Percentiles rank a stretch among this genome's conserved stretches.
These are phyloP conservation scores for Ochetophila trinervis DNA, from an alignment of 306 rosid species.

Conservation along the genomic window DNA sequence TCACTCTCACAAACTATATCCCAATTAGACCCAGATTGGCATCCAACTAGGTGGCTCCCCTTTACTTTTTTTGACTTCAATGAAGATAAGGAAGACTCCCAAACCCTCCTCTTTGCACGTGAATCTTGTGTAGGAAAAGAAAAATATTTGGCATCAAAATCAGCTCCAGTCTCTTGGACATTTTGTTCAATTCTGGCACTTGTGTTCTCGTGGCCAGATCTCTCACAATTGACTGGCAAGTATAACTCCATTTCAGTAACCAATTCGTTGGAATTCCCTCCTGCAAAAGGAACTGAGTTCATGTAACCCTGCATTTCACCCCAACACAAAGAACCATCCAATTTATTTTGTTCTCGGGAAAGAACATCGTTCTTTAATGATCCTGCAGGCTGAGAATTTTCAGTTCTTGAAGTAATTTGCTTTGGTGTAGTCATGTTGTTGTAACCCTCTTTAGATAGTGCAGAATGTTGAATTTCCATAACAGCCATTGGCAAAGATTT, in stretches of 20 bases:
- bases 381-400: slow-evolving; percentile 28
- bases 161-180: slow-evolving; percentile 21
- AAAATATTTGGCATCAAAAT: slow-evolving; percentile 34
- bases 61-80: slow-evolving; percentile 86
- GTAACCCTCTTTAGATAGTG: slow-evolving; percentile 22
- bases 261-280: slow-evolving; percentile 25
- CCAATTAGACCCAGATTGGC: slow-evolving; percentile 37
- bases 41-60: slow-evolving; percentile 60
- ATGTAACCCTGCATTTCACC: slow-evolving; percentile 27
- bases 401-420: slow-evolving; percentile 18
- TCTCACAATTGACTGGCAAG: too few species aligned
- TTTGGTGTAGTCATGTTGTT: slow-evolving; percentile 30
- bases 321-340: slow-evolving; percentile 34
- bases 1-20: slow-evolving; percentile 37
- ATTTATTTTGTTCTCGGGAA: slow-evolving; percentile 29
- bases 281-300: slow-evolving; percentile 29
- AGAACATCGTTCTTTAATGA: slow-evolving; percentile 29
- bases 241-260: slow-evolving; percentile 28
- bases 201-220: too few species aligned
- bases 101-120: slow-evolving; percentile 58
- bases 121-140: slow-evolving; percentile 43
- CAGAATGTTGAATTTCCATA: slow-evolving; percentile 31
- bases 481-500: slow-evolving; percentile 27
- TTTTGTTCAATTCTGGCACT: too few species aligned
- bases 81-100: slow-evolving; percentile 85